Evolutionary conservation across 371 early-diverging fungal genomes (phyloP).

Genomic region (Mortierella sp.): DNA sequence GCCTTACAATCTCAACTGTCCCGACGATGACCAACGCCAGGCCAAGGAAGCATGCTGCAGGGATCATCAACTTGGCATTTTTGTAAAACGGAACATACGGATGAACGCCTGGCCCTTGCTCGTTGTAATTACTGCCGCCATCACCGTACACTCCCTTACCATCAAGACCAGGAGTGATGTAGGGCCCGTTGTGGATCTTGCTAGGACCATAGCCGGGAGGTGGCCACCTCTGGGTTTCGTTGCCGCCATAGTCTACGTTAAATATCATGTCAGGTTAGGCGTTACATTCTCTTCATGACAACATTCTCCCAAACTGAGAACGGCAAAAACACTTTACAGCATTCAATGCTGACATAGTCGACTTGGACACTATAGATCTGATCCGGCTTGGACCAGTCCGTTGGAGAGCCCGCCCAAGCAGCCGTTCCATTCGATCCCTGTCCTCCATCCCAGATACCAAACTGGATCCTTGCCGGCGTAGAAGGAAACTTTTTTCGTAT

Average conservation of each 20-base stretch:
- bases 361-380: slow-evolving; percentile 57
- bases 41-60: slow-evolving; percentile 34
- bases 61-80: slow-evolving; percentile 38
- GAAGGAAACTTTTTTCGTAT: slow-evolving; percentile 62
- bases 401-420: slow-evolving; percentile 75
- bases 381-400: slow-evolving; percentile 64
- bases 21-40: slow-evolving; percentile 16
- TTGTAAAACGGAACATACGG: slow-evolving; percentile 44
- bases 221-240: slow-evolving; percentile 34
- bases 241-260: slow-evolving; percentile 35
- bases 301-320: neutral
- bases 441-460: slow-evolving; percentile 81
- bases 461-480: slow-evolving; percentile 64
- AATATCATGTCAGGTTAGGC: too few species aligned
- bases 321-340: slow-evolving; percentile 32
- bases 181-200: slow-evolving; percentile 22
- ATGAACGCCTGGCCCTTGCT: slow-evolving; percentile 1
- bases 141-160: neutral
- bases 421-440: slow-evolving; percentile 67
- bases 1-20: slow-evolving; percentile 24
- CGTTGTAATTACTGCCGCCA: slow-evolving; percentile 5
- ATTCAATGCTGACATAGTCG: slow-evolving; percentile 61
- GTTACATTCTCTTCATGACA: neutral
- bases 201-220: slow-evolving; percentile 42
- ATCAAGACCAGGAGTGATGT: slow-evolving; percentile 31